phyloP scores from a whole-genome alignment of 768 basidiomycete genomes.

The Pleurotus djamor region DNA sequence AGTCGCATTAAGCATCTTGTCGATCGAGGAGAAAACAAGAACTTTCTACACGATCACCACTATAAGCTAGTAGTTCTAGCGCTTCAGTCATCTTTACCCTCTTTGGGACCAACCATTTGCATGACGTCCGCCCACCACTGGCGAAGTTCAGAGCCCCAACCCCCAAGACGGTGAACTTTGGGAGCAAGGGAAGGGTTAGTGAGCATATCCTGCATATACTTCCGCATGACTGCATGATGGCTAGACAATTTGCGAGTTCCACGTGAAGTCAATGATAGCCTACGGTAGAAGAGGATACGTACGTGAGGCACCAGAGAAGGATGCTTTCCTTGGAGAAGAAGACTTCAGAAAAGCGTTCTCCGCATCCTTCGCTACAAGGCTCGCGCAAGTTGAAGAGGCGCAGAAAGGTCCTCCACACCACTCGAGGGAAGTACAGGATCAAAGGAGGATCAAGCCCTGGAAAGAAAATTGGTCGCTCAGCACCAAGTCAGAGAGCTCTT shows the following conservation, averaged over 20 bases:
- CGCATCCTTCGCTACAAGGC: slow-evolving; percentile 50
- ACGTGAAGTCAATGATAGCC: background rate
- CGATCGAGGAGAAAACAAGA: no score
- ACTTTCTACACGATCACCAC: no score
- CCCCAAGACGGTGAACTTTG: slow-evolving; percentile 49
- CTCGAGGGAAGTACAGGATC: slow-evolving; percentile 56
- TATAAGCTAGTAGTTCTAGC: no score
- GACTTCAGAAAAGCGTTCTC: slow-evolving; percentile 32
- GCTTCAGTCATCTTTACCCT: no score
- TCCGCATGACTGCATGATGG: slow-evolving; percentile 32
- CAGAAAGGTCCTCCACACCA: slow-evolving; percentile 50
- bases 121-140: slow-evolving; percentile 37
- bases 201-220: slow-evolving; percentile 23
- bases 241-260: slow-evolving; percentile 7
- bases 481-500: background rate
- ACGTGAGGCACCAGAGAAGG: slow-evolving; percentile 43
- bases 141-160: slow-evolving; percentile 42
- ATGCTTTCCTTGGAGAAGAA: slow-evolving; percentile 51
- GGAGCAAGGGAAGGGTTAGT: slow-evolving; percentile 15
- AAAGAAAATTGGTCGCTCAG: background rate
- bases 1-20: no score
- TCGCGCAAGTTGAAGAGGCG: slow-evolving; percentile 32
- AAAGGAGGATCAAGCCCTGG: slow-evolving; percentile 72
- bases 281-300: background rate
- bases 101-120: slow-evolving; percentile 17